Percentiles rank a stretch among this genome's conserved stretches.
Evolutionary conservation across 2,329 filamentous ascomycete genomes (phyloP).

Genomic region (Penicillium sp.): DNA sequence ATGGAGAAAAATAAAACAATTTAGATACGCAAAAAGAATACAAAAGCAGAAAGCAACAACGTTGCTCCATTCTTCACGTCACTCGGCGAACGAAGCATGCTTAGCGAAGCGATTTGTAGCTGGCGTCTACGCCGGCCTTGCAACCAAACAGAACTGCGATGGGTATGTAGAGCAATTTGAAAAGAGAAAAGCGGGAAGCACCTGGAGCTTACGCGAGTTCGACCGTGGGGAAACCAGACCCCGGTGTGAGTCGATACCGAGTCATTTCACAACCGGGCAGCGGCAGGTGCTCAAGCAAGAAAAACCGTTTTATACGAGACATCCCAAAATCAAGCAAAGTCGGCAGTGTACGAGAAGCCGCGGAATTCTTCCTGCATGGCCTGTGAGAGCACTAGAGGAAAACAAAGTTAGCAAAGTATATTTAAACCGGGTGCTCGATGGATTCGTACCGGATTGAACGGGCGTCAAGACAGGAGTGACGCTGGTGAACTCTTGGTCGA

Average conservation of each 20-base stretch:
- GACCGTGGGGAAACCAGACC: constrained; percentile 11
- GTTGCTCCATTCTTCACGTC: constrained; percentile 21
- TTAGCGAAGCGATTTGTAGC: constrained; percentile 11
- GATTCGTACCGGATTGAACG: constrained; percentile 82
- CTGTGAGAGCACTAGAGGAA: constrained; percentile 76
- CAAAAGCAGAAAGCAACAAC: constrained; percentile 14
- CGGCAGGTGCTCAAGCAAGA: constrained; percentile 13
- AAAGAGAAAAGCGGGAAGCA: constrained; percentile 18
- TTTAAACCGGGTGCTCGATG: neutral
- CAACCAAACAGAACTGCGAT: constrained; percentile 21
- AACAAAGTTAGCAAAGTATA: neutral
- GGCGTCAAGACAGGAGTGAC: constrained; percentile 96
- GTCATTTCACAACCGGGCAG: neutral
- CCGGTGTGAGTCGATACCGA: constrained; percentile 6
- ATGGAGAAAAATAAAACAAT: constrained; percentile 18
- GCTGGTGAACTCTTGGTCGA: constrained; percentile 97
- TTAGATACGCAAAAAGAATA: constrained; percentile 20
- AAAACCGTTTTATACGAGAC: constrained; percentile 9
- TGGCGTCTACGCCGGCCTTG: constrained; percentile 19
- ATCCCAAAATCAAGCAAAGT: constrained; percentile 64
- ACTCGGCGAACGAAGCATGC: constrained; percentile 20
- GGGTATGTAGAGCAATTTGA: constrained; percentile 26
- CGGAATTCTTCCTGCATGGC: constrained; percentile 99
- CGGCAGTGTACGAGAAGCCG: constrained; percentile 94
- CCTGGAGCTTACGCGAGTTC: constrained; percentile 10